These are phyloP conservation scores for Hypsizygus ulmarius DNA, from an alignment of 1,284 basidiomycete genomes.

Conservation along the genomic window DNA sequence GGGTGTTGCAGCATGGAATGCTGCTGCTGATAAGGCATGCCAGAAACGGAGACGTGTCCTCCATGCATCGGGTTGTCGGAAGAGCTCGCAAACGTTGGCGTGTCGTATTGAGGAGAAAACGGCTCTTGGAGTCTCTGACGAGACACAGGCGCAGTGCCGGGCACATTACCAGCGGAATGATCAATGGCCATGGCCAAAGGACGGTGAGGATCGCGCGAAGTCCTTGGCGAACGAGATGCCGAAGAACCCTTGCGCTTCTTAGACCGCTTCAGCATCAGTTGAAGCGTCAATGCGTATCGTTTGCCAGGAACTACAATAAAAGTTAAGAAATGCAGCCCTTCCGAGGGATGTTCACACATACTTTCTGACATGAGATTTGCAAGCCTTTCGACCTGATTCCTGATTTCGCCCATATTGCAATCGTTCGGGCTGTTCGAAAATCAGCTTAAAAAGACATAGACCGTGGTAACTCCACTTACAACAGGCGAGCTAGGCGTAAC, in stretches of 20 bases:
- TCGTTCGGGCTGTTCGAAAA: conserved; percentile 65
- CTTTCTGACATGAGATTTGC: conserved; percentile 74
- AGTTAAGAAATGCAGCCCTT: neutral
- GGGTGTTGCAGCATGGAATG: conserved; percentile 24
- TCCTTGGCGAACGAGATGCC: conserved; percentile 56
- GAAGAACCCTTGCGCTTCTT: conserved; percentile 62
- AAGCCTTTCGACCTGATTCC: conserved; percentile 75
- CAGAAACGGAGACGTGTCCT: conserved; percentile 15
- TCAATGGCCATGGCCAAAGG: conserved; percentile 39
- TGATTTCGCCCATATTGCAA: conserved; percentile 74
- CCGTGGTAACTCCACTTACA: conserved; percentile 50
- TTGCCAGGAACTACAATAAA: conserved; percentile 73
- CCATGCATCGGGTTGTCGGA: conserved; percentile 29
- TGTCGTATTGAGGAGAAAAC: conserved; percentile 46
- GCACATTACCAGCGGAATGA: conserved; percentile 24
- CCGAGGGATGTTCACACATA: conserved; percentile 33
- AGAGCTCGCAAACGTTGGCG: conserved; percentile 29
- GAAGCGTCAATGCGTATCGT: conserved; percentile 83
- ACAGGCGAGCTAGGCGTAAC: conserved; percentile 79
- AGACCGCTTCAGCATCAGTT: conserved; percentile 82
- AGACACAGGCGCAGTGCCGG: conserved; percentile 20
- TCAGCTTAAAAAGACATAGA: conserved; percentile 3
- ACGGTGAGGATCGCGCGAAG: conserved; percentile 47
- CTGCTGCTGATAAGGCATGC: conserved; percentile 25
- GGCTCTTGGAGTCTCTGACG: conserved; percentile 35